Evolutionary conservation across 306 rosid species (phyloP).

Genomic region (Oemleria cerasiformis): DNA sequence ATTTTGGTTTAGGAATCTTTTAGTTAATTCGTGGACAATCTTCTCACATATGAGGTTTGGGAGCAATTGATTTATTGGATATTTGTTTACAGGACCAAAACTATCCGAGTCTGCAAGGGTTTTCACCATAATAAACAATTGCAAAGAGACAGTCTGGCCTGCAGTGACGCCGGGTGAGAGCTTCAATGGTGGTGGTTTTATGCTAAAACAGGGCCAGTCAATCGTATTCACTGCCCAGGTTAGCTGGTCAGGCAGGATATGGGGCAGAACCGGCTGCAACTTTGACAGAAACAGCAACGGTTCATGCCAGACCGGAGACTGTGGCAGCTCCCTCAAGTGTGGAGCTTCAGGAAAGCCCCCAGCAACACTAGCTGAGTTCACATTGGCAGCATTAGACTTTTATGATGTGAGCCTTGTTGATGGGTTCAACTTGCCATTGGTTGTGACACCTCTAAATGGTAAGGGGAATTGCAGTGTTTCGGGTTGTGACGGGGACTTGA

Average conservation of each 20-base stretch:
- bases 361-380: constrained; percentile 78
- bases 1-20: neutral
- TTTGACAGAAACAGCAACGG: constrained; percentile 60
- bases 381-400: constrained; percentile 51
- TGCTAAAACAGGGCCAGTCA: constrained; percentile 60
- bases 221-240: constrained; percentile 55
- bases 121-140: constrained; percentile 72
- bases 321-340: constrained; percentile 63
- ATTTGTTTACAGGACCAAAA: constrained; percentile 44
- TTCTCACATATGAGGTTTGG: neutral
- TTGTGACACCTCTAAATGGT: constrained; percentile 51
- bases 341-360: constrained; percentile 61
- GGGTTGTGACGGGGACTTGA: constrained; percentile 69
- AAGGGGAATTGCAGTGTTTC: constrained; percentile 63
- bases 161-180: constrained; percentile 58
- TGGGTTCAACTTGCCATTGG: constrained; percentile 73
- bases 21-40: neutral
- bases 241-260: constrained; percentile 78
- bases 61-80: neutral
- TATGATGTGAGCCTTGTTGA: constrained; percentile 92
- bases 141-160: constrained; percentile 89
- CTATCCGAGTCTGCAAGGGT: constrained; percentile 54
- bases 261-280: constrained; percentile 93
- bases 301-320: constrained; percentile 60
- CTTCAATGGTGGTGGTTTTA: constrained; percentile 80